These are phyloP conservation scores for Afroboletus lepidellus DNA, from an alignment of 1,284 basidiomycete species.

Conservation along the genomic window DNA sequence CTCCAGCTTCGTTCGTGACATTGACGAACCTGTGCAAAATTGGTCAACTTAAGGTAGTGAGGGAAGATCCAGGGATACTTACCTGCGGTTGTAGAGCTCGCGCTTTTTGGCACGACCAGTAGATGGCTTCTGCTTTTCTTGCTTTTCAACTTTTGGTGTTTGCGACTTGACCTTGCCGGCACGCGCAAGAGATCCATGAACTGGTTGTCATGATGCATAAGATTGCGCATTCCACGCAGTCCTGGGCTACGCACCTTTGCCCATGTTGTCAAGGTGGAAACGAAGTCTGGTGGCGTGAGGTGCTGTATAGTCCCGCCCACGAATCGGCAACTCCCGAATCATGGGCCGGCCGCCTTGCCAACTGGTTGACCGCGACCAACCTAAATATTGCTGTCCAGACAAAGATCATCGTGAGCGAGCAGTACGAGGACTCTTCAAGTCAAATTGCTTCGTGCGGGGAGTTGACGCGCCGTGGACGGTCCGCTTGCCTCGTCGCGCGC, in stretches of 20 bases:
- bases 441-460: no score
- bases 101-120: constrained; percentile 98
- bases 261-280: constrained; percentile 80
- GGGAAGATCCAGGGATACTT: constrained; percentile 29
- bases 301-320: constrained; percentile 22
- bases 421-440: no score
- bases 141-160: constrained; percentile 94
- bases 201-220: constrained; percentile 37
- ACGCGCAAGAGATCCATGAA: constrained; percentile 99
- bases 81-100: constrained; percentile 91
- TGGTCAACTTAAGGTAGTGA: constrained; percentile 1
- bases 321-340: neutral
- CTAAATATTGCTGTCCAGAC: no score
- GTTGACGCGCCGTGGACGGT: no score
- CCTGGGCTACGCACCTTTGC: constrained; percentile 52
- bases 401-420: no score
- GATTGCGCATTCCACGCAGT: constrained; percentile 52
- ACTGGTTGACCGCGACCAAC: no score
- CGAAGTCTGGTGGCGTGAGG: constrained; percentile 47
- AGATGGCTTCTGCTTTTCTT: constrained; percentile 97
- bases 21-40: constrained; percentile 76
- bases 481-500: no score
- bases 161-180: constrained; percentile 99
- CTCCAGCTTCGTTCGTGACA: constrained; percentile 82
- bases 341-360: no score